Conservation (phyloP, 2,329 filamentous ascomycete species). For the Diaporthe citri region DNA sequence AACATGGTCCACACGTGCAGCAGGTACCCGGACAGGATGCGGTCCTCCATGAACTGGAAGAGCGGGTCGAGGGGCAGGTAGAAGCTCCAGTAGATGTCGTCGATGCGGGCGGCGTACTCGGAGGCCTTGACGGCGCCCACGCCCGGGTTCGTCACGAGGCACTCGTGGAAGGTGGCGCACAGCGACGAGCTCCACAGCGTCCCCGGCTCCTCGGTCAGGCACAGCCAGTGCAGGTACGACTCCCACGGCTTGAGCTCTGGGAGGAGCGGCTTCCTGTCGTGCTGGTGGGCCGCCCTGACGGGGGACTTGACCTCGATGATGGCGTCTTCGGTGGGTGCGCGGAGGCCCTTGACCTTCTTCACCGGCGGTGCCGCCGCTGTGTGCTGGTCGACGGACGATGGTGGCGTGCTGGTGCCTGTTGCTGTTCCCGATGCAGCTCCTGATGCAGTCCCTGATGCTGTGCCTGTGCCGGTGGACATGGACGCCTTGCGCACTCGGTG, state of each 20-base stretch:
- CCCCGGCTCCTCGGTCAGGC: slow-evolving; percentile 36
- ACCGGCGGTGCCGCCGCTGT: not conserved
- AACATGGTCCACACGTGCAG: slow-evolving; percentile 41
- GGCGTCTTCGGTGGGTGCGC: slow-evolving; percentile 23
- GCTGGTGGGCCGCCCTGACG: not conserved
- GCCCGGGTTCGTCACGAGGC: slow-evolving; percentile 5
- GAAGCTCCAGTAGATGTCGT: slow-evolving; percentile 42
- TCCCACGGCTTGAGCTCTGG: slow-evolving; percentile 37
- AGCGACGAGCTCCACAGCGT: slow-evolving; percentile 38
- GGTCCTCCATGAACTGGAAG: slow-evolving; percentile 36
- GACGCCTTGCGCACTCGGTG: slow-evolving; percentile 37
- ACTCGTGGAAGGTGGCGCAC: slow-evolving; percentile 37
- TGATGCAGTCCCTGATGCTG: not conserved
- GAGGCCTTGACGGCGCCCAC: slow-evolving; percentile 12
- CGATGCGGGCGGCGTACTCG: slow-evolving; percentile 37
- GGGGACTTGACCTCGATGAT: slow-evolving; percentile 32
- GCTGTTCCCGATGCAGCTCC: not conserved
- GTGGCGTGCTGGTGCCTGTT: slow-evolving; percentile 23
- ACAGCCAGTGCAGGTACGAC: slow-evolving; percentile 39
- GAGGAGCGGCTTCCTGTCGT: not conserved
- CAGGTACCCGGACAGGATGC: slow-evolving; percentile 38
- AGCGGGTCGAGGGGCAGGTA: slow-evolving; percentile 38
- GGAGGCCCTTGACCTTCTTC: slow-evolving; percentile 1
- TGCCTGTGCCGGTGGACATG: slow-evolving; percentile 18
- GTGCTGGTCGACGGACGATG: slow-evolving; percentile 8